A percentile compares a stretch with the other conserved stretches of the same genome.
phyloP scores from a whole-genome alignment of 164 flowering plant genomes.

The grape (Vitis vinifera) region DNA sequence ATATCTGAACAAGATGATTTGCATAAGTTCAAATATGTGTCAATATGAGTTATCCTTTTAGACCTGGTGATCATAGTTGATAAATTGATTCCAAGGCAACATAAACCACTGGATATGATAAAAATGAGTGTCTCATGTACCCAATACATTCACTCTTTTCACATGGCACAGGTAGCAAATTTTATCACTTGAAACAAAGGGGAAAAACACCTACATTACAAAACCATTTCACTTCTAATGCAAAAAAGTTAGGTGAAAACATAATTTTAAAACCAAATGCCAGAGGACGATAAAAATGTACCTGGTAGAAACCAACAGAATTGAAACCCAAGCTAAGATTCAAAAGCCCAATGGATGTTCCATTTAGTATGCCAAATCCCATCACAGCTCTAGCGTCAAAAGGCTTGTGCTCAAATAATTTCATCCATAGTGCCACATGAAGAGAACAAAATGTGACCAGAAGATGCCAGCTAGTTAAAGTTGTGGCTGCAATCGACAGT shows the following conservation, averaged over 20 bases:
- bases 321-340: slow-evolving; percentile 95
- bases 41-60: too few species aligned
- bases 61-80: too few species aligned
- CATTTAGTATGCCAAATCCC: slow-evolving; percentile 93
- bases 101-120: too few species aligned
- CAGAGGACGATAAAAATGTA: slow-evolving; percentile 16
- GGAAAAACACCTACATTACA: not conserved
- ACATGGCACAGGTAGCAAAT: too few species aligned
- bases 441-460: slow-evolving; percentile 95
- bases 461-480: slow-evolving; percentile 99
- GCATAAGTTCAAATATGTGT: not conserved
- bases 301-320: slow-evolving; percentile 98
- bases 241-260: too few species aligned
- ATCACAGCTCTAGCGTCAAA: slow-evolving; percentile 78
- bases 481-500: slow-evolving; percentile 59
- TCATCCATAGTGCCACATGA: slow-evolving; percentile 86
- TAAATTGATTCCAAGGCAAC: too few species aligned
- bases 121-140: too few species aligned
- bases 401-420: slow-evolving; percentile 89
- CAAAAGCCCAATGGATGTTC: slow-evolving; percentile 84
- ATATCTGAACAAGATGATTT: not conserved
- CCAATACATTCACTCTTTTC: too few species aligned
- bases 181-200: not conserved
- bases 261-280: too few species aligned
- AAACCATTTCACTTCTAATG: too few species aligned